Evolutionary conservation across 1,284 basidiomycete species (phyloP).

Genomic region (Leccinum fallax): DNA sequence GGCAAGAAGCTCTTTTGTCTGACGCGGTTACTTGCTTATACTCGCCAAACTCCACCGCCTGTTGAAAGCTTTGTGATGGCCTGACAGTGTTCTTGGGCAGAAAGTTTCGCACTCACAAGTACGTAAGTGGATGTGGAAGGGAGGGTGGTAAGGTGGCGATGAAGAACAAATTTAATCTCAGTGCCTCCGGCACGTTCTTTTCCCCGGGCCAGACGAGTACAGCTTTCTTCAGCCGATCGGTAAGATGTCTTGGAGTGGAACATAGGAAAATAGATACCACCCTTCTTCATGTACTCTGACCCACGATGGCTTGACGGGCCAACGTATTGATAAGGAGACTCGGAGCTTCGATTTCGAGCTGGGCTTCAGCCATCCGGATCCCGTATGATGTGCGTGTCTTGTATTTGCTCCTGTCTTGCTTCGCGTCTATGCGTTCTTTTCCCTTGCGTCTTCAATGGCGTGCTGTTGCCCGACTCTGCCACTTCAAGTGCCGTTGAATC

Average conservation of each 20-base stretch:
- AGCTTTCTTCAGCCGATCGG: neutral
- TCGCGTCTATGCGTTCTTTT: too few relatives aligned
- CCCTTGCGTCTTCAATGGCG: too few relatives aligned
- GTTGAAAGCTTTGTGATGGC: too few relatives aligned
- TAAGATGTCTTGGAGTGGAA: neutral
- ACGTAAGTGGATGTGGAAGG: too few relatives aligned
- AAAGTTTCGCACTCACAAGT: neutral
- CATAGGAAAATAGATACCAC: neutral
- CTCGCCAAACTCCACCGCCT: too few relatives aligned
- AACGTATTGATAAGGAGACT: neutral
- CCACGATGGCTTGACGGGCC: neutral
- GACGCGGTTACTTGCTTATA: too few relatives aligned
- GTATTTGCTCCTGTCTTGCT: too few relatives aligned
- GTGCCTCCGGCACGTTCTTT: neutral
- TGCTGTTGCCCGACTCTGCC: too few relatives aligned
- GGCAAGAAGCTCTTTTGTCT: too few relatives aligned
- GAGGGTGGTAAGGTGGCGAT: neutral
- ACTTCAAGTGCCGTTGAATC: too few relatives aligned
- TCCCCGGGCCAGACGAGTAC: neutral
- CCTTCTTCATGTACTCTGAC: neutral
- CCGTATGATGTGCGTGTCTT: too few relatives aligned
- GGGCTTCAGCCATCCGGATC: neutral
- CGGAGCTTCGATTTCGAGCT: neutral
- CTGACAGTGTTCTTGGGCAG: too few relatives aligned
- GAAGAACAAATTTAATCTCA: neutral